Percentiles rank a stretch among this genome's conserved stretches.
Conservation (phyloP, 345 rosid species). For the Eucalyptus cloeziana region DNA sequence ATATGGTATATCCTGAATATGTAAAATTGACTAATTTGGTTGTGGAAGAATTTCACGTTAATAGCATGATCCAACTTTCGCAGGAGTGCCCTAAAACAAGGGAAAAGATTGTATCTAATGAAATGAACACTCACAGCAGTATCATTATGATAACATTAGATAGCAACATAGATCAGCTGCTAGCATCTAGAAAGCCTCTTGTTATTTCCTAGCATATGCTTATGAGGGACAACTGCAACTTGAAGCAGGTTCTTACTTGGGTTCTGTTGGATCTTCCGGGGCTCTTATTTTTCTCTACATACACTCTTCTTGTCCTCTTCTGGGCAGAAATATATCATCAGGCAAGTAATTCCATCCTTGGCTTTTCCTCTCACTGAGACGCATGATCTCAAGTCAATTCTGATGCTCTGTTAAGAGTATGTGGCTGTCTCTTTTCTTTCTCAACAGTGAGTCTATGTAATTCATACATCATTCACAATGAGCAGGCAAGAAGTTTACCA, state of each 20-base stretch:
- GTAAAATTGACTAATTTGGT: neutral
- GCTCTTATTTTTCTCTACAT: conserved; percentile 83
- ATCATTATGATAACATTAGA: neutral
- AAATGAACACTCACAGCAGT: neutral
- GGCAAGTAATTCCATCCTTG: conserved; percentile 28
- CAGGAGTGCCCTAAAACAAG: neutral
- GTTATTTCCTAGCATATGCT: neutral
- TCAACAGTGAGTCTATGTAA: neutral
- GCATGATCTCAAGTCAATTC: neutral
- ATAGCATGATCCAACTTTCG: neutral
- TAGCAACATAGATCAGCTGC: neutral
- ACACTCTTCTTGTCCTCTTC: conserved; percentile 83
- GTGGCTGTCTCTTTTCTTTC: neutral
- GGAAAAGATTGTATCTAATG: neutral
- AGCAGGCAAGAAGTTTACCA: conserved; percentile 95
- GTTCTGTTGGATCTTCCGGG: conserved; percentile 84
- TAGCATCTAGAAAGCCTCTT: neutral
- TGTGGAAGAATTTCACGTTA: neutral
- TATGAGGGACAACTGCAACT: neutral
- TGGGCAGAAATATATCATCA: conserved; percentile 99
- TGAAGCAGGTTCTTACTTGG: conserved; percentile 50
- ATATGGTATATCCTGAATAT: neutral
- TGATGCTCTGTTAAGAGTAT: neutral
- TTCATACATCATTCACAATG: neutral
- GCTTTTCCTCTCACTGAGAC: neutral